Conservation (phyloP, 257 asterid genomes). For the Salvia rosmarinus region DNA sequence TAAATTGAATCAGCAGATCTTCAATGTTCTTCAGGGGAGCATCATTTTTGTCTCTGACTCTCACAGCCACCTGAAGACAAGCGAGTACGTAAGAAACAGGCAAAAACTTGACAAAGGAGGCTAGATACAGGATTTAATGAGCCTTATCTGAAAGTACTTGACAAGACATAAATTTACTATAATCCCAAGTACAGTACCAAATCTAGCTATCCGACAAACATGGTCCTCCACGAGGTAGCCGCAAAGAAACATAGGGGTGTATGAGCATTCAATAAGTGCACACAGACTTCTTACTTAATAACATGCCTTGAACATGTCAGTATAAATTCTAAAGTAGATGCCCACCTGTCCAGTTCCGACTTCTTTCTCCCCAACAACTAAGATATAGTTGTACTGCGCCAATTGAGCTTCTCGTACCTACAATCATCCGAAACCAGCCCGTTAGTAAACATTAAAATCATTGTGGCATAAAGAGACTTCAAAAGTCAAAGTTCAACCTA, state of each 20-base stretch:
- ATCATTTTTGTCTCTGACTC: slow-evolving; percentile 67
- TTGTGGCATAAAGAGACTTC: slow-evolving; percentile 1
- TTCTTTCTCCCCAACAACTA: slow-evolving; percentile 98
- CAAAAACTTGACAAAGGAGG: not conserved
- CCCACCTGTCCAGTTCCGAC: slow-evolving; percentile 73
- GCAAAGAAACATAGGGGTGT: not conserved
- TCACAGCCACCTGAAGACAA: slow-evolving; percentile 65
- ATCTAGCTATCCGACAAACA: not conserved
- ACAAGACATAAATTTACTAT: not conserved
- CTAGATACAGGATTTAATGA: not conserved
- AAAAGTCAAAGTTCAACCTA: not conserved
- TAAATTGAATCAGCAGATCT: slow-evolving; percentile 62
- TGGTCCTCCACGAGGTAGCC: not conserved
- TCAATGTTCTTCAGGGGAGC: slow-evolving; percentile 53
- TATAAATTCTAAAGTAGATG: slow-evolving; percentile 22
- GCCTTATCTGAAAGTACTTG: not conserved
- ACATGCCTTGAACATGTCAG: not conserved
- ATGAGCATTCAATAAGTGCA: not conserved
- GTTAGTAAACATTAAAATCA: slow-evolving; percentile 22
- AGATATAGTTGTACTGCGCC: slow-evolving; percentile 90
- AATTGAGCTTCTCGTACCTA: slow-evolving; percentile 97
- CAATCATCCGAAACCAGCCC: slow-evolving; percentile 29
- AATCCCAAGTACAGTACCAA: not conserved
- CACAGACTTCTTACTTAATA: not conserved
- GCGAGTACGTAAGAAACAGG: slow-evolving; percentile 1